Evolutionary conservation across 805 yeast genomes (phyloP), one percentile per base, ranked within the genome.

Genomic region (Cyberlindnera americana): DNA sequence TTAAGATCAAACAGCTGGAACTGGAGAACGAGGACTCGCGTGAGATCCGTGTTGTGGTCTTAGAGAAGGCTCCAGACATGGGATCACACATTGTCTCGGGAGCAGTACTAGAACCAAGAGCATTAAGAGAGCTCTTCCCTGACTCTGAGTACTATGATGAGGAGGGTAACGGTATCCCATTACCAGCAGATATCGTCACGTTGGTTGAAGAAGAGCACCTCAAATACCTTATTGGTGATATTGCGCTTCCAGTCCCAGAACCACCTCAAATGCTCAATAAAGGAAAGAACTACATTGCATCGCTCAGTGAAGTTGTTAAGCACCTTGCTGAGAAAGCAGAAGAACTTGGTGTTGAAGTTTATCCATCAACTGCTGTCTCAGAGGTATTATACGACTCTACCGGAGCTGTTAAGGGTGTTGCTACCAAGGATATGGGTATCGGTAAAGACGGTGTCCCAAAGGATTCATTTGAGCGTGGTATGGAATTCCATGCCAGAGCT

Each of bases 71-170:
- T 2, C 79, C 89, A 13, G 97, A 89, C 57, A 77, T 93, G 70
- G 99, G 99, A 3, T 76, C 87, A 0, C 99, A 93, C 58, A 88
- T 79, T 19, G 79, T 93, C 7, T 84, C 95, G 35, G 99, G 99
- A 19, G 97, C 96, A 0, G 93, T 93, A 2, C 62, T 93, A 35
- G 98, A 93, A 59, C 98, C 99, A 3, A 69, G 81, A 31, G 93
- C 96, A 2, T 66, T 93, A 37, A 74, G 77, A 50, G 99, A 93
- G 61, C 71, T 93, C 47, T 83, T 85, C 52, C 88, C 90, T 5
- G 81, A 81, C 15, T 71, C 77, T 50, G 83, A 79, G 45, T 62
- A 60, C 40, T 68, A 70, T 44, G 70, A 69, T 40, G 75, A 72
- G 37, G 56, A 67, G 38, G 77, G 77, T 2, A 56, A 67, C 18